Conservation (phyloP, 805 yeast species). For the Tetrapisispora nanseiensis region DNA sequence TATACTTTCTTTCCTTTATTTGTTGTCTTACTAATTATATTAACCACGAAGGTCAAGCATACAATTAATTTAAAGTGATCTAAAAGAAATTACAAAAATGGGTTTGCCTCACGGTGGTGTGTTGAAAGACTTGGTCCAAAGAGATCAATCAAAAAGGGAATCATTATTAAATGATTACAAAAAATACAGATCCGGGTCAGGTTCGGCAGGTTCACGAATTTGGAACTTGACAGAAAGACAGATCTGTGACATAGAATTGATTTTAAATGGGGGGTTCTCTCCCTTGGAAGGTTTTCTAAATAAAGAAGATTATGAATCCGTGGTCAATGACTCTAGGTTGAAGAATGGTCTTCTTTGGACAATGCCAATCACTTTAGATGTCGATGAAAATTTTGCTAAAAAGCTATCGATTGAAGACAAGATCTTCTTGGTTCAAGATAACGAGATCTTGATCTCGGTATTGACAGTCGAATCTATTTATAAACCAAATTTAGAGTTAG, state of each 20-base stretch:
- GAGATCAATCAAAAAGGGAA: conserved; percentile 58
- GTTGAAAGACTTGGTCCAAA: conserved; percentile 71
- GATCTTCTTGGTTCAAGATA: conserved; percentile 70
- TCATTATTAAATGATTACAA: conserved; percentile 47
- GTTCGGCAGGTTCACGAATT: conserved; percentile 26
- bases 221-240: conserved; percentile 67
- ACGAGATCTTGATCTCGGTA: conserved; percentile 69
- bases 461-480: conserved; percentile 71
- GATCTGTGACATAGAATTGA: conserved; percentile 85
- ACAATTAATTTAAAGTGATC: too few species aligned
- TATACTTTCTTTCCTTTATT: too few species aligned
- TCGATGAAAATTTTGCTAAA: conserved; percentile 35
- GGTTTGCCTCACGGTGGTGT: conserved; percentile 88
- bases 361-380: conserved; percentile 86
- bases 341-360: conserved; percentile 77
- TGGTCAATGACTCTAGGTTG: conserved; percentile 60
- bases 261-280: conserved; percentile 89
- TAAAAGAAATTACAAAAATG: too few species aligned
- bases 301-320: conserved; percentile 54
- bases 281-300: conserved; percentile 61
- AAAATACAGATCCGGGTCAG: conserved; percentile 8
- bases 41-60: too few species aligned
- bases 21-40: too few species aligned
- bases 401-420: conserved; percentile 28
- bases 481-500: conserved; percentile 67